A percentile compares a stretch with the other conserved stretches of the same genome.
Conservation (phyloP, 2,329 filamentous ascomycete genomes). For the Teratosphaeriaceae sp. region DNA sequence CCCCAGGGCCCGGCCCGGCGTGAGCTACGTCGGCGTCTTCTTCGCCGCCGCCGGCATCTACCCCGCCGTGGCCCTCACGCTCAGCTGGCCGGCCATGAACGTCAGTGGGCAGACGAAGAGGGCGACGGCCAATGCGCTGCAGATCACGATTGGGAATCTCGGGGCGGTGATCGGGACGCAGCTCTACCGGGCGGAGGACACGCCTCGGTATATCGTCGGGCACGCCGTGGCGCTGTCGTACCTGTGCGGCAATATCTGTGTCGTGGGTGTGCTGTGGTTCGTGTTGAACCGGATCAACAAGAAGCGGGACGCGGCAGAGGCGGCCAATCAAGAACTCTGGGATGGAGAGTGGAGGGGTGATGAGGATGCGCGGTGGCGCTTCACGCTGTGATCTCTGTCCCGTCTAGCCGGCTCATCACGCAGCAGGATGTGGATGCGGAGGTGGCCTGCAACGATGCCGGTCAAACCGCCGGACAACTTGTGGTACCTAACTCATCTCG, state of each 20-base stretch:
- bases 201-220: slow-evolving; percentile 58
- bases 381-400: slow-evolving; percentile 25
- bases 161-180: slow-evolving; percentile 65
- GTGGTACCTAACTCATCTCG: too few species aligned
- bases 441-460: neutral
- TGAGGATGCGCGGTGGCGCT: slow-evolving; percentile 59
- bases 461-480: too few species aligned
- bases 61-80: slow-evolving; percentile 54
- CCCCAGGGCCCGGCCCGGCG: slow-evolving; percentile 35
- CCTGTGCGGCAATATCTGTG: slow-evolving; percentile 50
- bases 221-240: slow-evolving; percentile 63
- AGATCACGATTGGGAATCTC: slow-evolving; percentile 64
- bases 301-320: slow-evolving; percentile 39
- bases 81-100: slow-evolving; percentile 67
- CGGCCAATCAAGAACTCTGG: slow-evolving; percentile 43
- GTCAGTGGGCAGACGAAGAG: slow-evolving; percentile 46
- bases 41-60: slow-evolving; percentile 55
- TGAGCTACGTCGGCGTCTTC: slow-evolving; percentile 35
- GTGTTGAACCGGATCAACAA: slow-evolving; percentile 54
- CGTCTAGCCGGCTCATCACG: neutral
- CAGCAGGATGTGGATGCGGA: neutral
- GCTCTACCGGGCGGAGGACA: slow-evolving; percentile 55
- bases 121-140: slow-evolving; percentile 61
- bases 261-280: slow-evolving; percentile 48
- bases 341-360: slow-evolving; percentile 55